Percentiles rank a stretch among this genome's conserved stretches.
These are phyloP conservation scores for Colletotrichum orchidophilum DNA, from an alignment of 2,329 filamentous ascomycete species.

Conservation along the genomic window DNA sequence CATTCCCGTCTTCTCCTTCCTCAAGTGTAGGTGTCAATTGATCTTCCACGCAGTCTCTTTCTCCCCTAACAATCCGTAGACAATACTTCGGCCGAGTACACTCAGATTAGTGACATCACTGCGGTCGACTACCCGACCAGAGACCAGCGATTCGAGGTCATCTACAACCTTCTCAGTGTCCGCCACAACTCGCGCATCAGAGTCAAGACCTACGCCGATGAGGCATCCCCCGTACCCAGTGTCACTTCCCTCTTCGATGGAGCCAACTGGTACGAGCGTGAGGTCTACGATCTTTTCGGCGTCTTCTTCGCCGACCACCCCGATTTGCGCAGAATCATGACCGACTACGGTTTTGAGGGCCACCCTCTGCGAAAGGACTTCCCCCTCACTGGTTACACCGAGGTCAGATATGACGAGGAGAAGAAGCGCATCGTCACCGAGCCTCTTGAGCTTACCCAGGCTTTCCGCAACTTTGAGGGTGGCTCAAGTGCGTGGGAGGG, in stretches of 20 bases:
- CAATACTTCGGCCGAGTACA: constrained; percentile 97
- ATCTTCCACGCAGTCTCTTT: background rate
- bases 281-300: constrained; percentile 97
- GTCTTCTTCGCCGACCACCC: constrained; percentile 97
- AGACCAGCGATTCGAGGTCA: constrained; percentile 95
- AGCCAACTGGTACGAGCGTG: constrained; percentile 98
- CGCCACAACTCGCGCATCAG: constrained; percentile 96
- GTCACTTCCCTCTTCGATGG: constrained; percentile 89
- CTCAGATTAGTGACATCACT: constrained; percentile 90
- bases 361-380: constrained; percentile 98
- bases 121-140: constrained; percentile 95
- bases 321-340: constrained; percentile 97
- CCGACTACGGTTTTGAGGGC: constrained; percentile 98
- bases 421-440: constrained; percentile 99
- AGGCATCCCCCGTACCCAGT: constrained; percentile 91
- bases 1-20: constrained; percentile 90
- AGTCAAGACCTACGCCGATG: constrained; percentile 98
- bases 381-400: constrained; percentile 96
- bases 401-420: constrained; percentile 98
- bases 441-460: constrained; percentile 96
- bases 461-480: constrained; percentile 98
- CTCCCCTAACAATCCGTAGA: constrained; percentile 55
- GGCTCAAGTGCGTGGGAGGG: constrained; percentile 78
- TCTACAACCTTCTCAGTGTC: constrained; percentile 96
- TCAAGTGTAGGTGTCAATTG: constrained; percentile 70